Percentiles rank a stretch among this genome's conserved stretches.
Conservation (phyloP, 2,329 filamentous ascomycete species). For the Penicillium sp. region DNA sequence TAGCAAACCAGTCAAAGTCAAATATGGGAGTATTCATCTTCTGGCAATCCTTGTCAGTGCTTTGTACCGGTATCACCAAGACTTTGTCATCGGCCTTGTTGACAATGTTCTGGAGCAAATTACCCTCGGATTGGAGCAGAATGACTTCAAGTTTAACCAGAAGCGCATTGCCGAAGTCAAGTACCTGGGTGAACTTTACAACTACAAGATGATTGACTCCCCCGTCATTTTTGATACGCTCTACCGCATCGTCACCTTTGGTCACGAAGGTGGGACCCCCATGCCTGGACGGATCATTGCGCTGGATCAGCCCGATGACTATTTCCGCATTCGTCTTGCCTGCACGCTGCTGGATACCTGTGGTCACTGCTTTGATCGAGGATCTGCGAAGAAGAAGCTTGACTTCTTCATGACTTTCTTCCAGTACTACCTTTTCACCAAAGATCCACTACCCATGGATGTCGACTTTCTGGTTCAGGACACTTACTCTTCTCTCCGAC, state of each 20-base stretch:
- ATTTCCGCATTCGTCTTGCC: slow-evolving; percentile 88
- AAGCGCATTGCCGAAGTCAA: slow-evolving; percentile 93
- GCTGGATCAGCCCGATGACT: slow-evolving; percentile 88
- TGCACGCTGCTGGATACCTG: slow-evolving; percentile 91
- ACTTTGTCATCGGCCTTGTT: slow-evolving; percentile 86
- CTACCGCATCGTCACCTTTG: slow-evolving; percentile 92
- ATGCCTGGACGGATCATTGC: slow-evolving; percentile 72
- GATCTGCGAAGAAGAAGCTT: slow-evolving; percentile 90
- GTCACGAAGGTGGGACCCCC: slow-evolving; percentile 79
- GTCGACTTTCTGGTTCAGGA: slow-evolving; percentile 96
- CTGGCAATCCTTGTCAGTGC: slow-evolving; percentile 86
- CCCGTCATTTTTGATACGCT: slow-evolving; percentile 92
- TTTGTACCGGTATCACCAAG: slow-evolving; percentile 86
- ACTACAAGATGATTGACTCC: slow-evolving; percentile 95
- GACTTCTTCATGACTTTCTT: slow-evolving; percentile 98
- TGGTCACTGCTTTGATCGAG: slow-evolving; percentile 92
- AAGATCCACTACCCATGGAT: slow-evolving; percentile 89
- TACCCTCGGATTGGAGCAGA: slow-evolving; percentile 83
- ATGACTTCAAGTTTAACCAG: slow-evolving; percentile 97
- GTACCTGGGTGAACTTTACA: slow-evolving; percentile 94
- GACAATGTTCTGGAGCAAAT: slow-evolving; percentile 90
- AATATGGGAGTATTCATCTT: slow-evolving; percentile 94
- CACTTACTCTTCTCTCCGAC: slow-evolving; percentile 77
- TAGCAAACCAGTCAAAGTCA: slow-evolving; percentile 93
- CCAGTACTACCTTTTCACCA: slow-evolving; percentile 89